Percentiles rank a stretch among this genome's conserved stretches.
Conservation (phyloP, 257 asterid genomes). For the Striga asiatica region DNA sequence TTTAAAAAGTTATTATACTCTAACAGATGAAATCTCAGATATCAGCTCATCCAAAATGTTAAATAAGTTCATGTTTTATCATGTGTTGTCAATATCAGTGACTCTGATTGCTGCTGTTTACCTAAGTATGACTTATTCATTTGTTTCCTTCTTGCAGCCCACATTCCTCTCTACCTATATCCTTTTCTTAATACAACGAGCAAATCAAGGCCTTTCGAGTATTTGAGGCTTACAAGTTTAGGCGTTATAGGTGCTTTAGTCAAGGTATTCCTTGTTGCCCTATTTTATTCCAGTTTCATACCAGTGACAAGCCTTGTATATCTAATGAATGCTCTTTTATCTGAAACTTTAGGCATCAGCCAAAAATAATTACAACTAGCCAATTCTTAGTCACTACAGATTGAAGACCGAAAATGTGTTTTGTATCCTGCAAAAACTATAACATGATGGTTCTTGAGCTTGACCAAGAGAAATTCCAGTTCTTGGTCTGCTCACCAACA, state of each 20-base stretch:
- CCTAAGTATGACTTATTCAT: too few relatives aligned
- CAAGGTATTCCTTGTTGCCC: constrained; percentile 47
- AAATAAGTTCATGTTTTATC: too few relatives aligned
- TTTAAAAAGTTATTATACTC: background rate
- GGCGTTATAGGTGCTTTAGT: constrained; percentile 97
- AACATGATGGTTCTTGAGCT: background rate
- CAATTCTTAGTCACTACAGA: background rate
- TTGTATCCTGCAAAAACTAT: background rate
- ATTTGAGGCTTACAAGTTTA: constrained; percentile 86
- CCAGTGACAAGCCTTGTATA: background rate
- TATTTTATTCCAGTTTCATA: constrained; percentile 8
- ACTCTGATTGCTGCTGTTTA: too few relatives aligned
- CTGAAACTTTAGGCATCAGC: background rate
- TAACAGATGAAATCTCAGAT: constrained; percentile 2
- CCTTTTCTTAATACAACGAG: constrained; percentile 92
- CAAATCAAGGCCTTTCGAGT: constrained; percentile 91
- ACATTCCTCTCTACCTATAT: constrained; percentile 73
- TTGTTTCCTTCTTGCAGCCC: constrained; percentile 55
- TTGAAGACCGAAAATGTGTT: background rate
- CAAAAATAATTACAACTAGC: too few relatives aligned
- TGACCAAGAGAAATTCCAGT: too few relatives aligned
- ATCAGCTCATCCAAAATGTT: constrained; percentile 1
- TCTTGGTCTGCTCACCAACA: too few relatives aligned
- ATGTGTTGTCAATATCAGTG: too few relatives aligned
- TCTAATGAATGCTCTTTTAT: background rate